Conservation (phyloP, 257 asterid genomes). For the Jacaranda copaia region DNA sequence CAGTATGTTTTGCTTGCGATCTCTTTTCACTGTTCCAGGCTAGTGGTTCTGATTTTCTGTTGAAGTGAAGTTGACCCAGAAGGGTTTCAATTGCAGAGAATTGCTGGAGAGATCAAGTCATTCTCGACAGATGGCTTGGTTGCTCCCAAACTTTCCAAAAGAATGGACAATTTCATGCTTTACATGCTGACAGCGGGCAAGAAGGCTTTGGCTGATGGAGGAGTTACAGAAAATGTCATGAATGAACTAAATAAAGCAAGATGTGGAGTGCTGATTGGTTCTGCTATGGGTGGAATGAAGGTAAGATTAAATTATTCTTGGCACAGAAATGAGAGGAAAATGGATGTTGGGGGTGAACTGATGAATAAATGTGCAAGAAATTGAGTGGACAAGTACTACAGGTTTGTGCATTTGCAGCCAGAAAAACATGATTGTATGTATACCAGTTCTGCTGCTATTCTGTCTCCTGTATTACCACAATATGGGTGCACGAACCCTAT, state of each 20-base stretch:
- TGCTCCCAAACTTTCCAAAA: slow-evolving; percentile 88
- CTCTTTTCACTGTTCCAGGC: slow-evolving; percentile 28
- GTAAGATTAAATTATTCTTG: slow-evolving; percentile 45
- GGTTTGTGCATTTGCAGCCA: slow-evolving; percentile 9
- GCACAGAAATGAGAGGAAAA: slow-evolving; percentile 9
- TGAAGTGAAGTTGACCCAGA: neutral
- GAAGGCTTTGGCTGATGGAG: slow-evolving; percentile 90
- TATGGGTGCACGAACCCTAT: slow-evolving; percentile 18
- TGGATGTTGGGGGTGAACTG: neutral
- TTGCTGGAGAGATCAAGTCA: slow-evolving; percentile 97
- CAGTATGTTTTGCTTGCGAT: slow-evolving; percentile 59
- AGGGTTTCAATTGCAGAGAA: slow-evolving; percentile 63
- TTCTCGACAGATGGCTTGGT: slow-evolving; percentile 93
- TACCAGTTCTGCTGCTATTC: slow-evolving; percentile 2
- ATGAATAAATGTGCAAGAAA: slow-evolving; percentile 22
- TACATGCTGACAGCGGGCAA: slow-evolving; percentile 97
- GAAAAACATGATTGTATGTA: neutral
- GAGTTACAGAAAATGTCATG: slow-evolving; percentile 80
- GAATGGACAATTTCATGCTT: slow-evolving; percentile 97
- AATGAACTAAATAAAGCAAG: slow-evolving; percentile 70
- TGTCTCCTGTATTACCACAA: slow-evolving; percentile 15
- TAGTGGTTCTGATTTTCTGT: slow-evolving; percentile 36
- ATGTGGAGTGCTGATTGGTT: slow-evolving; percentile 94
- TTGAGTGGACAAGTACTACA: slow-evolving; percentile 2
- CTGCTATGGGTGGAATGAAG: slow-evolving; percentile 99